These are phyloP conservation scores for Fusarium kyushuense DNA, from an alignment of 2,329 filamentous ascomycete species.

Conservation along the genomic window DNA sequence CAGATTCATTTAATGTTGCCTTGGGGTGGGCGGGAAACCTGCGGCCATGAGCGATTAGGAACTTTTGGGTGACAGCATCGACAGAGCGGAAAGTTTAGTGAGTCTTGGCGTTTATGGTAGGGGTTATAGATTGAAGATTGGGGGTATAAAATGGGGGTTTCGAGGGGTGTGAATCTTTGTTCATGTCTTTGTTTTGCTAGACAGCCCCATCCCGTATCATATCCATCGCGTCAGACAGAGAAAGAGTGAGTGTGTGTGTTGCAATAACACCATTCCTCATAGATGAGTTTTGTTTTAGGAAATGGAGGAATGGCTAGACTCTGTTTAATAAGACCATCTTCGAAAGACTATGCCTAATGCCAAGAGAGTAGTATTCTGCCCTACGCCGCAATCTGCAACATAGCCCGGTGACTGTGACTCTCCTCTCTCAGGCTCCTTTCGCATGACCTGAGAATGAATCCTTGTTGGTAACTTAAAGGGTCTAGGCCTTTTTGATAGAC, in stretches of 20 bases:
- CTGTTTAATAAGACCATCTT: neutral
- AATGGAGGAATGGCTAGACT: neutral
- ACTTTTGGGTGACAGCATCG: slow-evolving; percentile 14
- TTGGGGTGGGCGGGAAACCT: neutral
- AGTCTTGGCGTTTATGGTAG: slow-evolving; percentile 16
- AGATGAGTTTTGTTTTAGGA: neutral
- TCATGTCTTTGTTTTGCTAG: neutral
- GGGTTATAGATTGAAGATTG: slow-evolving; percentile 6
- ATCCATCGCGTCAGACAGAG: neutral
- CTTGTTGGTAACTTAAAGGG: slow-evolving; percentile 8
- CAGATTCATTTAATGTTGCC: neutral
- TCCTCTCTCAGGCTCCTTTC: too few relatives aligned
- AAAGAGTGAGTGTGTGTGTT: too few relatives aligned
- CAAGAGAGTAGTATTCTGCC: slow-evolving; percentile 8
- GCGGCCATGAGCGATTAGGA: slow-evolving; percentile 2
- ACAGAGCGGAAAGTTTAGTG: slow-evolving; percentile 11
- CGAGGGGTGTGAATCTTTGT: neutral
- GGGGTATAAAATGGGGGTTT: too few relatives aligned
- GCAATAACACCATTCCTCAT: neutral
- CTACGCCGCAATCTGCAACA: slow-evolving; percentile 64
- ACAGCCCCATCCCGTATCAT: neutral
- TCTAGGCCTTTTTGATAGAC: slow-evolving; percentile 4
- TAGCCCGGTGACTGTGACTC: neutral
- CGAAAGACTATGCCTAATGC: neutral
- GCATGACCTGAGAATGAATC: slow-evolving; percentile 55